Base-by-base conservation (phyloP, 1,139 yeast species). In the Candida glucosophila region DNA sequence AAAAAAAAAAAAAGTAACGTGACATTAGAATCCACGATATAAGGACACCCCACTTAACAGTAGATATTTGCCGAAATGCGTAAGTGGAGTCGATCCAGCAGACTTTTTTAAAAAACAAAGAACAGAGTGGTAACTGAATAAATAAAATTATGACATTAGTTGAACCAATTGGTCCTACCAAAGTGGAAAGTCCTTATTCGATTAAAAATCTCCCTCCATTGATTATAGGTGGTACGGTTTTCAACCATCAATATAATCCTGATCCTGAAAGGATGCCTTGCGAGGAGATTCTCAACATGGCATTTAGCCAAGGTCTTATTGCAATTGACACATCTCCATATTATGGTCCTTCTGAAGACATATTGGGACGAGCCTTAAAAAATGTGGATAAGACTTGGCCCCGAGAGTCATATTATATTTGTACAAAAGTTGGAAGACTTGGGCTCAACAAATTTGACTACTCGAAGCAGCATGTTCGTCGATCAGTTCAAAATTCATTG, bases 311-410 rank as follows among this genome's bases (percentile, higher is more conserved):
- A 14, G 96, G 95, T 0, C 58, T 83, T 33, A 67, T 68, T 26
- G 92, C 94, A 2, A 58, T 88, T 22, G 97, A 90, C 46, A 85
- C 95, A 0, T 80, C 95, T 1, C 95, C 96, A 3, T 88, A 83
- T 52, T 88, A 88, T 45, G 97, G 96, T 0, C 86, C 86, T 0
- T 81, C 94, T 4, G 97, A 88, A 44, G 64, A 55, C 17, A 45
- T 86, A 14, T 50, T 83, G 4, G 97, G 97, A 1, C 37, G 59
- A 6, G 90, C 88, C 0, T 54, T 88, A 34, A 41, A 47, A 15
- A 36, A 58, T 6, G 43, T 76, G 20, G 39, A 43, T 5, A 40
- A 43, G 3, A 65, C 67, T 22, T 65, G 45, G 44, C 62, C 73
- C 0, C 65, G 97, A 31, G 77, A 77, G 5, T 45, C 63, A 12